phyloP scores from a whole-genome alignment of 768 basidiomycete species.

The Leccinum rimulosum region DNA sequence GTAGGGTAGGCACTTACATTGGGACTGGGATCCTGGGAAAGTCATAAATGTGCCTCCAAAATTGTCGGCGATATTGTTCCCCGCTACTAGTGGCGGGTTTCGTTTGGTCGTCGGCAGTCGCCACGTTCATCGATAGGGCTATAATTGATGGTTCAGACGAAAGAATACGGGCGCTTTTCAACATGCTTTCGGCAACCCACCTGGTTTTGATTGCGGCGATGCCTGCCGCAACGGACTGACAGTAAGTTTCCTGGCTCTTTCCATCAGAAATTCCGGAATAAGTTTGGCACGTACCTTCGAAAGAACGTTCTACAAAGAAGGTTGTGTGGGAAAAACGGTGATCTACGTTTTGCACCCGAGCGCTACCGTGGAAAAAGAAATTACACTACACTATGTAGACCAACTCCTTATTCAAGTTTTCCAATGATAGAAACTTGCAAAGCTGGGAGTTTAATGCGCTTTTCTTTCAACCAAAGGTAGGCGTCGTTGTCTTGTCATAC shows the following conservation, averaged over 20 bases:
- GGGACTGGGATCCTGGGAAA: constrained; percentile 20
- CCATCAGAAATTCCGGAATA: constrained; percentile 17
- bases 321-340: constrained; percentile 2
- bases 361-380: no score
- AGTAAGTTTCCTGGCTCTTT: not conserved
- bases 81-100: not conserved
- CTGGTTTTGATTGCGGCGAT: not conserved
- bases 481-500: no score
- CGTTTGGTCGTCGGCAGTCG: not conserved
- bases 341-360: not conserved
- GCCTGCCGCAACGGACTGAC: not conserved
- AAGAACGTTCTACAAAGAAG: constrained; percentile 16
- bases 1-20: constrained; percentile 14
- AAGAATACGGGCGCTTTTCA: not conserved
- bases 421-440: no score
- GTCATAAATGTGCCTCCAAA: not conserved
- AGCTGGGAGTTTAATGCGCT: no score
- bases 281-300: constrained; percentile 2
- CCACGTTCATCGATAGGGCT: constrained; percentile 7
- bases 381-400: no score
- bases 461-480: no score
- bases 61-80: not conserved
- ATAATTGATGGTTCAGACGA: not conserved
- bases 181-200: not conserved
- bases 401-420: no score